Evolutionary conservation across 1,139 yeast genomes (phyloP), one percentile per base, ranked within the genome.

Genomic region (Debaryomycetaceae sp.): DNA sequence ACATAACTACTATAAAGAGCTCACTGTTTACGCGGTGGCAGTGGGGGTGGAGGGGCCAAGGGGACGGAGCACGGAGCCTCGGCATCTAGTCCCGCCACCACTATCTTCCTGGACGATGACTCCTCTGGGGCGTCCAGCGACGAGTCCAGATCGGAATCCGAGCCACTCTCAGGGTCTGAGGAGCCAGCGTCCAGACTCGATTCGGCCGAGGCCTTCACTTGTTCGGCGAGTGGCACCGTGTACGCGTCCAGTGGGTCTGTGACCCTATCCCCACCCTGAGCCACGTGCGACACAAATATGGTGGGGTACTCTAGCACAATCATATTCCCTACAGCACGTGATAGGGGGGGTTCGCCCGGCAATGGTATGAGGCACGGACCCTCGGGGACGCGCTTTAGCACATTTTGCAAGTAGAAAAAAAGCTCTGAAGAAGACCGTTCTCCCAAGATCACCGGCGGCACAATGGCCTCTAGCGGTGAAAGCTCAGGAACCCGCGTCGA

Each of bases 301-400:
- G 87, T 78, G 0, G 95, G 95, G 41, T 68, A 83, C 47, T 85
- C 95, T 23, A 85, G 55, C 0, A 86, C 82, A 0, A 76, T 62
- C 33, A 65, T 62, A 29, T 73, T 73, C 32, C 58, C 53, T 23
- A 86, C 45, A 1, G 61, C 62, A 12, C 68, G 73, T 0, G 62
- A 64, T 25, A 73, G 41, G 3, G 44, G 19, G 3, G 27, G 29
- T 1, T 38, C 37, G 1, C 42, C 31, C 26, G 52, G 46, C 23
- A 65, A 33, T 11, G 34, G 33, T 21, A 62, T 47, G 11, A 50
- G 36, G 1, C 55, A 43, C 1, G 34, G 25, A 8, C 37, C 33
- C 23, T 27, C 31, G 10, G 35, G 28, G 29, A 39, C 40, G 6
- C 12, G n/a, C 26, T 11, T 6, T 25, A 61, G 42, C 13, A 53